phyloP scores from a whole-genome alignment of 2,329 filamentous ascomycete genomes.

The Aspergillus fructus region DNA sequence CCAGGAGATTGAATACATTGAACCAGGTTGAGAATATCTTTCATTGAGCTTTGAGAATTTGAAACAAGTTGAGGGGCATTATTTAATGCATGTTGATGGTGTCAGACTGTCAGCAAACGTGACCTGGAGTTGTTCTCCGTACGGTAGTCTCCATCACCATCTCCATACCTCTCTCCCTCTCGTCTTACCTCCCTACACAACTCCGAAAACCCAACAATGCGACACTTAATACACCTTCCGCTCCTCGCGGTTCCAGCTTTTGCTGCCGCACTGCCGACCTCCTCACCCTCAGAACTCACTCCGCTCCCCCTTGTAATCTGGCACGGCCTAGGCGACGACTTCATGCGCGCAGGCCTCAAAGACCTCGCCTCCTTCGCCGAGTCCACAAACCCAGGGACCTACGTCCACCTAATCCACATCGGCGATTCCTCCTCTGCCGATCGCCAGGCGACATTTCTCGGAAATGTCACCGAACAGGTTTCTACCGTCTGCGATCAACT shows the following conservation, averaged over 20 bases:
- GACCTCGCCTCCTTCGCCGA: constrained; percentile 70
- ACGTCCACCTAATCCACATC: constrained; percentile 76
- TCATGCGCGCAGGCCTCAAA: constrained; percentile 71
- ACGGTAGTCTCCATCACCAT: background rate
- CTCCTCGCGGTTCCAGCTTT: constrained; percentile 17
- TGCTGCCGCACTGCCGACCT: constrained; percentile 18
- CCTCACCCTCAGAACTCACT: constrained; percentile 19
- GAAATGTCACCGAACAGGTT: constrained; percentile 81
- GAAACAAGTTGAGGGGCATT: background rate
- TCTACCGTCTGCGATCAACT: constrained; percentile 75
- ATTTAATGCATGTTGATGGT: background rate
- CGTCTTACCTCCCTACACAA: background rate
- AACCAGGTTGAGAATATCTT: background rate
- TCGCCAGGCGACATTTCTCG: constrained; percentile 82
- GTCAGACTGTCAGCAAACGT: background rate
- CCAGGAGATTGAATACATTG: background rate
- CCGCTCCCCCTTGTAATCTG: constrained; percentile 90
- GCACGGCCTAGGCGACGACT: constrained; percentile 75
- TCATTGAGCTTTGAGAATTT: background rate
- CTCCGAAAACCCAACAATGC: background rate
- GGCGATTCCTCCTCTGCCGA: constrained; percentile 66
- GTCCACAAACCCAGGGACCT: constrained; percentile 74
- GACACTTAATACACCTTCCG: background rate
- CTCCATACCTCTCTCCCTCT: background rate
- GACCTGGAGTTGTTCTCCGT: background rate